Percentiles rank a stretch among this genome's conserved stretches.
Evolutionary conservation across 495 filamentous ascomycete genomes (phyloP).

Genomic region (Delitschia confertaspora): DNA sequence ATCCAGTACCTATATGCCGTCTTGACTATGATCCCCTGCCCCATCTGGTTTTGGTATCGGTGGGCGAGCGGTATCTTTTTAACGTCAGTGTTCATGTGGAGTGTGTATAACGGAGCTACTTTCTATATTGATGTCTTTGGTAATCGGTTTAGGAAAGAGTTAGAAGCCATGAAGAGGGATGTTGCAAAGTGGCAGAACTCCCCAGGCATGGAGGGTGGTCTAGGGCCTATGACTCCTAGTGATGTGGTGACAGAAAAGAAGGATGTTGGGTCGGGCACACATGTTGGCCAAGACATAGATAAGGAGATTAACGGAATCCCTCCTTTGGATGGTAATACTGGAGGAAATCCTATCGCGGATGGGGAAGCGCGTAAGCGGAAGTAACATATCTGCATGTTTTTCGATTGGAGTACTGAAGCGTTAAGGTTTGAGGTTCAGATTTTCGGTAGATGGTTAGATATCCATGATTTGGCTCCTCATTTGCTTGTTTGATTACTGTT

Average conservation of each 20-base stretch:
- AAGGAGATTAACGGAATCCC: no score
- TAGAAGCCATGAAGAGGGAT: slow-evolving; percentile 82
- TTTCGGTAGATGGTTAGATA: no score
- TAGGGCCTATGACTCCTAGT: slow-evolving; percentile 5
- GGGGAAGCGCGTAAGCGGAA: slow-evolving; percentile 14
- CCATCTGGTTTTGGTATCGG: slow-evolving; percentile 88
- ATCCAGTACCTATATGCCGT: slow-evolving; percentile 90
- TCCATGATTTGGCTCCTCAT: no score
- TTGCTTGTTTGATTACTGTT: no score
- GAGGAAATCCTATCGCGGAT: slow-evolving; percentile 1
- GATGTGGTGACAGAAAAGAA: no score
- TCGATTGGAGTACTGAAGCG: no score
- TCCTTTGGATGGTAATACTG: slow-evolving; percentile 18
- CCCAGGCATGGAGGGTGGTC: slow-evolving; percentile 11
- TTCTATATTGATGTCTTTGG: slow-evolving; percentile 98
- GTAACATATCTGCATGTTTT: slow-evolving; percentile 2
- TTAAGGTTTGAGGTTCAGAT: no score
- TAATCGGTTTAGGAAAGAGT: slow-evolving; percentile 90
- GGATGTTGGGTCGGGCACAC: background rate
- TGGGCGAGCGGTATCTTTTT: slow-evolving; percentile 73
- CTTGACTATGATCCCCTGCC: slow-evolving; percentile 86
- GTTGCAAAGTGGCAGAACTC: slow-evolving; percentile 74
- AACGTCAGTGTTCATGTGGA: slow-evolving; percentile 73
- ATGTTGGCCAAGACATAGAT: slow-evolving; percentile 1
- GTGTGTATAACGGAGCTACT: slow-evolving; percentile 87